Evolutionary conservation across 1,139 yeast species (phyloP).

Genomic region (Taphrina confusa): DNA sequence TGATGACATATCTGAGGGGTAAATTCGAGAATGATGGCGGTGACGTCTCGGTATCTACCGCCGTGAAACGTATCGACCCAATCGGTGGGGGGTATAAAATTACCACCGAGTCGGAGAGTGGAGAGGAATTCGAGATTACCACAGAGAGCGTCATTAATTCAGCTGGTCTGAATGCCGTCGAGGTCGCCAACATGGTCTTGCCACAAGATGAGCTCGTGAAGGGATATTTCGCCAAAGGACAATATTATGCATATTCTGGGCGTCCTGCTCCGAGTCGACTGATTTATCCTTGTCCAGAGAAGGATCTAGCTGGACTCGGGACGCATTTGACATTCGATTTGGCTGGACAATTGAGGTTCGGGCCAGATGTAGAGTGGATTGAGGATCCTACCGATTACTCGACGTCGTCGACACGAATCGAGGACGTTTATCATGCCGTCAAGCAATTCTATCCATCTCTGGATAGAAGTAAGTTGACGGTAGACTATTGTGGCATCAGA

Average conservation of each 20-base stretch:
- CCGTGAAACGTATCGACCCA: slow-evolving; percentile 54
- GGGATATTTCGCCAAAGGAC: slow-evolving; percentile 79
- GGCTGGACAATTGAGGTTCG: slow-evolving; percentile 78
- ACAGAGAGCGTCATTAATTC: slow-evolving; percentile 67
- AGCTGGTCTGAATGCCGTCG: slow-evolving; percentile 76
- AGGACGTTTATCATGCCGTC: slow-evolving; percentile 62
- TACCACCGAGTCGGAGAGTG: not conserved
- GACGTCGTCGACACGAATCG: slow-evolving; percentile 48
- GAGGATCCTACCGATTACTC: slow-evolving; percentile 49
- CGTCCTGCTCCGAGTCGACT: slow-evolving; percentile 50
- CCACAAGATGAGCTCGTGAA: slow-evolving; percentile 62
- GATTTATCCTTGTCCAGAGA: slow-evolving; percentile 78
- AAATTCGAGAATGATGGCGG: slow-evolving; percentile 60
- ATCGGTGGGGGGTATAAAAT: slow-evolving; percentile 37
- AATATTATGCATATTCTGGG: slow-evolving; percentile 63
- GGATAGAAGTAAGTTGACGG: slow-evolving; percentile 55
- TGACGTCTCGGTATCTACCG: slow-evolving; percentile 64
- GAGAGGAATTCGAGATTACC: slow-evolving; percentile 46
- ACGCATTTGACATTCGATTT: slow-evolving; percentile 83
- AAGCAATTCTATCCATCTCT: slow-evolving; percentile 63
- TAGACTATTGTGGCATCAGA: slow-evolving; percentile 78
- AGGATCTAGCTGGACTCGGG: slow-evolving; percentile 74
- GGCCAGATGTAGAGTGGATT: slow-evolving; percentile 89
- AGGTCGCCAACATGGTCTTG: slow-evolving; percentile 64
- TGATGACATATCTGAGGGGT: slow-evolving; percentile 61